A percentile compares a stretch with the other conserved stretches of the same genome.
Evolutionary conservation across 2,329 filamentous ascomycete species (phyloP).

Genomic region (Apiospora malaysiana): DNA sequence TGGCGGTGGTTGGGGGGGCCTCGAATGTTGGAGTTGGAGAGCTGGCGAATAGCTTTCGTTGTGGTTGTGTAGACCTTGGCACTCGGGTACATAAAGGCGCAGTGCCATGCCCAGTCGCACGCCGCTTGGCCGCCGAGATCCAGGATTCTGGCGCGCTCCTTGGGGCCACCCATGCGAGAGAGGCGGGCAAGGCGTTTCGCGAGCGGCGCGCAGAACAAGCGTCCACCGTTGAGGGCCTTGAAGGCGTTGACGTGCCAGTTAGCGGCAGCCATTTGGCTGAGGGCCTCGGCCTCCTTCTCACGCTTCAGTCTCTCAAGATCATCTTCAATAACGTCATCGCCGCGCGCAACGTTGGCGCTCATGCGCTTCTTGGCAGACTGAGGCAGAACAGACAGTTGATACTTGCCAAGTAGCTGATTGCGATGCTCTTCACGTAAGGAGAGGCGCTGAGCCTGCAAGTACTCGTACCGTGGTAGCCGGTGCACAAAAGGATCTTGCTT

Average conservation of each 20-base stretch:
- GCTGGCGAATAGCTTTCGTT: conserved; percentile 72
- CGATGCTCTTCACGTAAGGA: conserved; percentile 75
- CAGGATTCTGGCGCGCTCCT: conserved; percentile 71
- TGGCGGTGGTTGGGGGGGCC: conserved; percentile 89
- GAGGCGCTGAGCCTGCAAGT: conserved; percentile 81
- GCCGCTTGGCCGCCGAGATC: conserved; percentile 85
- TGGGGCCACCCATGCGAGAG: conserved; percentile 55
- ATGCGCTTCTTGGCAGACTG: conserved; percentile 74
- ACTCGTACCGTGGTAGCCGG: conserved; percentile 84
- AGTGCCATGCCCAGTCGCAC: conserved; percentile 96
- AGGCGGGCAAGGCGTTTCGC: conserved; percentile 65
- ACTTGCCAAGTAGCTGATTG: conserved; percentile 84
- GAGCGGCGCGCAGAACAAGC: conserved; percentile 67
- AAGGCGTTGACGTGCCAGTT: conserved; percentile 67
- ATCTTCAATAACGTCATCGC: conserved; percentile 68
- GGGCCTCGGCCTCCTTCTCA: conserved; percentile 82
- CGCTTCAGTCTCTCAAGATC: conserved; percentile 67
- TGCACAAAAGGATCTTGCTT: conserved; percentile 82
- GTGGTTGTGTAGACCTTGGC: conserved; percentile 88
- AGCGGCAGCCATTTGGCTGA: conserved; percentile 70
- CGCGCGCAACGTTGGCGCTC: conserved; percentile 75
- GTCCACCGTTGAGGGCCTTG: conserved; percentile 68
- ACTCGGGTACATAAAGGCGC: conserved; percentile 83
- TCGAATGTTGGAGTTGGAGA: conserved; percentile 75
- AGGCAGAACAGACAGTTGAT: conserved; percentile 73